Evolutionary conservation across 331 rosid genomes (phyloP), one percentile per base, ranked within the genome.

Genomic region (Dryas integrifolia): DNA sequence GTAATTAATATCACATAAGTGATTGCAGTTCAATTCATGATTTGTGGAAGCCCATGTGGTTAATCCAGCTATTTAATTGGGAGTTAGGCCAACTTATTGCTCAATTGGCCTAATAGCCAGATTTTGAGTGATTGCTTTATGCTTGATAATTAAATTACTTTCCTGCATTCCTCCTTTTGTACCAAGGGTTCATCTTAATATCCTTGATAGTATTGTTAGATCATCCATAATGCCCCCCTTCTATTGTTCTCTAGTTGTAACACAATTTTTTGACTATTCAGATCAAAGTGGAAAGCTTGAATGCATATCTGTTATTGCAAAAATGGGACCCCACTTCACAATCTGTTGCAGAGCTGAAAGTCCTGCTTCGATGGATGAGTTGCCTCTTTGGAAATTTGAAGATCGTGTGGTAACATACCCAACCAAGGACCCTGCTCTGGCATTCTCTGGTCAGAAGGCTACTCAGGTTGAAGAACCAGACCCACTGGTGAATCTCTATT

Each of bases 271-370:
- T 78, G 64, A 56, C 76, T 82, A 64, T 81, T 47, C 88, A 95
- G 97, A 80, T 83, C 90, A 82, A 87, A 95, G 97, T 72, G 97
- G 99, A 69, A 95, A 95, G 76, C 96, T 91, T 49, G 99, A 95
- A 76, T 95, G 99, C 80, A 70, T 82, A 69, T 92, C 92, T 50
- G 92, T 92, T 77, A 69, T 84, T 84, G 97, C 92, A 2, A 92
- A 87, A 84, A 84, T 95, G 77, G 96, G 93, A 71, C 85, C 88
- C 45, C 91, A 85, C 82, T 89, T 92, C 73, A 77, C 89, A 21
- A 92, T 95, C 78, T 88, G 96, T 86, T 89, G 99, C 84, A 87
- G 91, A 82, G 97, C 96, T 60, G 99, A 92, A 80, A 95, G 96
- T 76, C 99, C 99, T 41, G 96, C 92, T 72, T 91, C 99, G 41